phyloP scores from a whole-genome alignment of 495 filamentous ascomycete species.

The Lophiostoma macrostomum region DNA sequence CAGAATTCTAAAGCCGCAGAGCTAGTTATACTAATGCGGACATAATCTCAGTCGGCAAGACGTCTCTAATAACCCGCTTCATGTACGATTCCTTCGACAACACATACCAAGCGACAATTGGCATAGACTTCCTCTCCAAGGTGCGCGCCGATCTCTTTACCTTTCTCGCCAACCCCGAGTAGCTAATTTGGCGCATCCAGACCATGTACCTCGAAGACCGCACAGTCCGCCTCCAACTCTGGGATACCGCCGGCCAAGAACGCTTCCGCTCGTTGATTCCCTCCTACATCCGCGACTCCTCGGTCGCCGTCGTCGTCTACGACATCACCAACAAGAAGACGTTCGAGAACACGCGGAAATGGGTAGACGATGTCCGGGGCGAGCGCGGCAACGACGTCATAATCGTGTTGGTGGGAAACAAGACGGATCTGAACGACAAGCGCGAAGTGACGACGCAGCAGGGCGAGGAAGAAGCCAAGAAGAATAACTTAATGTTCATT shows the following conservation, averaged over 20 bases:
- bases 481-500: conserved; percentile 94
- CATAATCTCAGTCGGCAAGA: conserved; percentile 77
- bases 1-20: background rate
- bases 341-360: conserved; percentile 97
- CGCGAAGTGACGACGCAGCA: conserved; percentile 90
- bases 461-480: conserved; percentile 98
- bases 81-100: conserved; percentile 99
- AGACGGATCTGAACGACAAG: conserved; percentile 97
- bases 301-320: conserved; percentile 96
- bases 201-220: conserved; percentile 99
- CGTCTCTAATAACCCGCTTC: conserved; percentile 95
- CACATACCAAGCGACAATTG: conserved; percentile 99
- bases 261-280: conserved; percentile 95
- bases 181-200: conserved; percentile 42
- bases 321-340: conserved; percentile 96
- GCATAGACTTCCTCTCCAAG: conserved; percentile 99
- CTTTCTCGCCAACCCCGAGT: background rate
- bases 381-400: conserved; percentile 98
- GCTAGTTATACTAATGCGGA: conserved; percentile 23
- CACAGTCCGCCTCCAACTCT: conserved; percentile 93
- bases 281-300: conserved; percentile 95
- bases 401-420: conserved; percentile 97
- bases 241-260: conserved; percentile 98
- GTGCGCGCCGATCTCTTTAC: conserved; percentile 43
- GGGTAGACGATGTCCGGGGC: conserved; percentile 96